These are phyloP conservation scores for Alternaria rosae DNA, from an alignment of 2,329 filamentous ascomycete genomes.

Conservation along the genomic window DNA sequence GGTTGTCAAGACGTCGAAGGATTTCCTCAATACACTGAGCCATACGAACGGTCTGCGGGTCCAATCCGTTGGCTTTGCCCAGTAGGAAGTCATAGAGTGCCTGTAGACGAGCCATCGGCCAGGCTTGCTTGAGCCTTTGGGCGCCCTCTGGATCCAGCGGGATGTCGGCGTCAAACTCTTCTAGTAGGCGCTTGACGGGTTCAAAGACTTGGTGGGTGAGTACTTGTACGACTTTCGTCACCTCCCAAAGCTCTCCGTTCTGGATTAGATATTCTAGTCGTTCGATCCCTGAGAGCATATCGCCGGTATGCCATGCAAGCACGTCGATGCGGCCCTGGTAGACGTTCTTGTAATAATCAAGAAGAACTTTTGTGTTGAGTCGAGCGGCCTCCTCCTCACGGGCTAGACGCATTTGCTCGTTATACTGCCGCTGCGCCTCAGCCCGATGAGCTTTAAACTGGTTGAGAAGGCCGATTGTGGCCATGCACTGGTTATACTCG, in stretches of 20 bases:
- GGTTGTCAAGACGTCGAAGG: background rate
- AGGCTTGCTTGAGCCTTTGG: background rate
- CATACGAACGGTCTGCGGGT: background rate
- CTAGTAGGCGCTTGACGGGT: conserved; percentile 4
- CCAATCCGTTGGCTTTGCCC: background rate
- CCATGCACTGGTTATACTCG: conserved; percentile 5
- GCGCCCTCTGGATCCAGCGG: conserved; percentile 11
- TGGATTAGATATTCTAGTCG: background rate
- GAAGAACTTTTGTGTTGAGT: background rate
- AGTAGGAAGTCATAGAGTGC: background rate
- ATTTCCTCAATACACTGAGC: conserved; percentile 3
- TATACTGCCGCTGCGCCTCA: background rate
- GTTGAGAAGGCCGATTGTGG: background rate
- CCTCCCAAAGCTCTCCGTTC: background rate
- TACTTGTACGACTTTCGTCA: background rate
- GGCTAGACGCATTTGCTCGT: background rate
- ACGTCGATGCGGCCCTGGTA: conserved; percentile 4
- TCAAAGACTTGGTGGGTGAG: conserved; percentile 1
- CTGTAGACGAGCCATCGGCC: conserved; percentile 6
- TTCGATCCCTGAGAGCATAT: background rate
- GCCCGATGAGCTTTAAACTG: background rate
- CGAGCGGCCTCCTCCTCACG: background rate
- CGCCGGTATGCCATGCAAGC: conserved; percentile 5
- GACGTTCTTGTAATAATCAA: background rate
- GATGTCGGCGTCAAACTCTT: conserved; percentile 5